Percentiles rank a stretch among this genome's conserved stretches.
Evolutionary conservation across 2,329 filamentous ascomycete species (phyloP).

Genomic region (Cordyceps cicadae): DNA sequence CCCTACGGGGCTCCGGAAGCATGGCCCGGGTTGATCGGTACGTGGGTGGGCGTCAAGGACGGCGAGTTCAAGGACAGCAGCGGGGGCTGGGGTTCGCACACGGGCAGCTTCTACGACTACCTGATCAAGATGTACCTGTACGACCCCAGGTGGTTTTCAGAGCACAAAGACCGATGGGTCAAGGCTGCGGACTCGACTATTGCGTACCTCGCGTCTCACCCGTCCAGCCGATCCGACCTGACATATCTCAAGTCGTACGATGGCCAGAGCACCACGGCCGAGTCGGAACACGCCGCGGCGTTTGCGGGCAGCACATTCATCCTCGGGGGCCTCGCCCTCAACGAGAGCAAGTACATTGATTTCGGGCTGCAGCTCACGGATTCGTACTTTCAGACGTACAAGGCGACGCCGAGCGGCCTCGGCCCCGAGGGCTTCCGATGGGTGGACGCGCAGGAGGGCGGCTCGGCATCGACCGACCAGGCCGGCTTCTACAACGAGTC

Average conservation of each 20-base stretch:
- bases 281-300: constrained; percentile 58
- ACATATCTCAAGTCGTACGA: constrained; percentile 60
- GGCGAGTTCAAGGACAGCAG: constrained; percentile 58
- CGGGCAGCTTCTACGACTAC: constrained; percentile 82
- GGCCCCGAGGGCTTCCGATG: constrained; percentile 67
- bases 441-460: constrained; percentile 37
- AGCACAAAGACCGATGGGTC: constrained; percentile 68
- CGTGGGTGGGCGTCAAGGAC: constrained; percentile 52
- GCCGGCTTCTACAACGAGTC: constrained; percentile 52
- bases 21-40: constrained; percentile 69
- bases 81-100: constrained; percentile 71
- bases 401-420: constrained; percentile 63
- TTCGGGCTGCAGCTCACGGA: constrained; percentile 66
- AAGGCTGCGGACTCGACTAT: constrained; percentile 69
- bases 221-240: constrained; percentile 55
- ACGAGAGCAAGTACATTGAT: constrained; percentile 56
- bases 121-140: constrained; percentile 88
- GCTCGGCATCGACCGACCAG: constrained; percentile 33
- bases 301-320: constrained; percentile 79
- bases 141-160: constrained; percentile 52
- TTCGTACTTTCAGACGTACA: constrained; percentile 68
- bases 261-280: constrained; percentile 34
- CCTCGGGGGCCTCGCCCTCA: constrained; percentile 64
- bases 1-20: constrained; percentile 55
- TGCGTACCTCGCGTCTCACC: constrained; percentile 59